Evolutionary conservation across 257 asterid species (phyloP).

Genomic region (Sherardia arvensis): DNA sequence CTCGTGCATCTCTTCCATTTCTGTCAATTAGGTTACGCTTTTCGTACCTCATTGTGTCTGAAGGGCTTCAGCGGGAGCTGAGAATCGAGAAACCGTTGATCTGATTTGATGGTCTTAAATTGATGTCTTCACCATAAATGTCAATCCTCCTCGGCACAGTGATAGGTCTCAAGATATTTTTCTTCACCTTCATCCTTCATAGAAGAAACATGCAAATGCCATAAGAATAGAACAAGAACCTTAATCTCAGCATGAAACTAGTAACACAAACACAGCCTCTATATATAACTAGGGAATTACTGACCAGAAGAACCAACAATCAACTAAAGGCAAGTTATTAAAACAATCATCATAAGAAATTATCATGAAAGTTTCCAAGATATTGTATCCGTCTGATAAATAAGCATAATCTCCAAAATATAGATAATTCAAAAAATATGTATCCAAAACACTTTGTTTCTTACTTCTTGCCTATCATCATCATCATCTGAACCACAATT

Average conservation of each 20-base stretch:
- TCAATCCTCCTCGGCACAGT: slow-evolving; percentile 1
- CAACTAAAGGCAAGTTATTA: neutral
- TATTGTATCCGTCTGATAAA: no score
- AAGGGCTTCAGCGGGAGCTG: neutral
- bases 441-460: slow-evolving; percentile 2
- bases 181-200: slow-evolving; percentile 16
- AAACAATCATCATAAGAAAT: neutral
- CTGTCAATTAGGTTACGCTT: neutral
- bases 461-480: slow-evolving; percentile 25
- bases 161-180: neutral
- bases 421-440: neutral
- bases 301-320: neutral
- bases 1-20: neutral
- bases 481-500: slow-evolving; percentile 29
- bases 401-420: neutral
- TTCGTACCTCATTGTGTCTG: neutral
- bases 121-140: neutral
- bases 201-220: neutral
- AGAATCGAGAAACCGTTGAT: neutral
- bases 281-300: neutral
- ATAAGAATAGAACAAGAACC: neutral
- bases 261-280: neutral
- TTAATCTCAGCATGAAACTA: neutral
- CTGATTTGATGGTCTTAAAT: neutral
- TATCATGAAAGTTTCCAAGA: no score